Base-by-base conservation (phyloP, 164 flowering plant species). In the Umbilicus rupestris region DNA sequence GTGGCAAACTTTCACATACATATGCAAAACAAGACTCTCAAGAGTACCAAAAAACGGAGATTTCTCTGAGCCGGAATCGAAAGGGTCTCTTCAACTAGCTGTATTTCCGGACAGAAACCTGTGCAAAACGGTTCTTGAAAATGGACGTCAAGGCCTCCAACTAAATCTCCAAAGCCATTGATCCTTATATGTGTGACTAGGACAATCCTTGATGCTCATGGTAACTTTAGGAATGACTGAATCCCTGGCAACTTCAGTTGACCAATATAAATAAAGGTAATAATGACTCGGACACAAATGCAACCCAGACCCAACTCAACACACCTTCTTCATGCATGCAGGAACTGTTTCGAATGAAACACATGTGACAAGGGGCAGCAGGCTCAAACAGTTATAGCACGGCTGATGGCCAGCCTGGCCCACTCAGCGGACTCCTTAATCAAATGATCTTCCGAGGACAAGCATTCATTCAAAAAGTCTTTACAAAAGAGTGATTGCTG, bases 341-440 rank as follows among this genome's bases (percentile, higher is more conserved):
- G 60, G 15, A 4, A 55, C 33, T 29, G 58, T 14, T 55, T 17
- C 12, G 28, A 52, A 55, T 55, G 60, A 16, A 55, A 55, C 31
- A 22, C 30, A 55, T 7, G 16, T 55, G 60, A 16, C 33, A 52
- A 55, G 33, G 33, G 3, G 28, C 60, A 55, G 1, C 60, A 65
- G 69, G 75, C 76, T 87, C 87, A 87, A 76, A 82, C 80, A 66
- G 87, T 73, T 68, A 85, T 77, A 20, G 90, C 87, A 62, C 86
- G 87, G 68, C 78, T 83, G 68, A 90, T 76, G 42, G 90, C 87
- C 79, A 83, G 60, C 81, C 79, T 81, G 37, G 88, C 88, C 93
- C 93, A 87, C 66, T 89, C 93, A 41, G 91, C 96, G 67, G 93
- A 83, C 77, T 89, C 93, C 73, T 86, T 87, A 63, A 87, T 80